Conservation (phyloP, 2,329 filamentous ascomycete genomes). For the Cadophora gregata region DNA sequence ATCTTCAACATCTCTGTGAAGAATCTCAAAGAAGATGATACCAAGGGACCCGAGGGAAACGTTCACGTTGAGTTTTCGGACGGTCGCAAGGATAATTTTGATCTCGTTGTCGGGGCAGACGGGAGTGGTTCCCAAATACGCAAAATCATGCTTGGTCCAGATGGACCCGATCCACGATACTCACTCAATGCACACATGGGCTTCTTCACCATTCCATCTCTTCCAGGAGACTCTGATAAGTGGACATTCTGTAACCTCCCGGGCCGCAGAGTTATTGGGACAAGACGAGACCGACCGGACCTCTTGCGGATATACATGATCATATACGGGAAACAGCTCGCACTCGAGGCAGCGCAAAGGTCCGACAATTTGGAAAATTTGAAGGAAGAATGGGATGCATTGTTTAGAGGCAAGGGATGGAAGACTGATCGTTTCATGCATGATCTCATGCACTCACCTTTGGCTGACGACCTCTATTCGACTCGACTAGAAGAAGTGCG, state of each 20-base stretch:
- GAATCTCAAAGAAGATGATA: constrained; percentile 35
- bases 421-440: constrained; percentile 49
- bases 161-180: constrained; percentile 32
- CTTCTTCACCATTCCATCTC: constrained; percentile 47
- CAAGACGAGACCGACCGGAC: constrained; percentile 47
- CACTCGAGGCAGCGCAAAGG: neutral
- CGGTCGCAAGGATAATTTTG: constrained; percentile 42
- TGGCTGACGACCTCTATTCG: constrained; percentile 52
- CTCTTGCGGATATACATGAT: constrained; percentile 49
- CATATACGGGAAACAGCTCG: constrained; percentile 40
- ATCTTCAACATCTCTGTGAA: constrained; percentile 43
- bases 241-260: constrained; percentile 48
- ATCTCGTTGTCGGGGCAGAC: constrained; percentile 61
- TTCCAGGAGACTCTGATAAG: constrained; percentile 44
- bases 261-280: constrained; percentile 48
- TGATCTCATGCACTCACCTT: constrained; percentile 42
- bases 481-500: constrained; percentile 44
- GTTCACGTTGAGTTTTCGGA: constrained; percentile 43
- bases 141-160: constrained; percentile 46
- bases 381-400: constrained; percentile 48
- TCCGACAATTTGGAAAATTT: constrained; percentile 31
- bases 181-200: constrained; percentile 42
- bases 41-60: neutral
- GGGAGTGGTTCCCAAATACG: constrained; percentile 57
- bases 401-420: constrained; percentile 53